These are phyloP conservation scores for Urochloa ruziziensis DNA, from an alignment of 176 grass and related monocot species.

Conservation along the genomic window DNA sequence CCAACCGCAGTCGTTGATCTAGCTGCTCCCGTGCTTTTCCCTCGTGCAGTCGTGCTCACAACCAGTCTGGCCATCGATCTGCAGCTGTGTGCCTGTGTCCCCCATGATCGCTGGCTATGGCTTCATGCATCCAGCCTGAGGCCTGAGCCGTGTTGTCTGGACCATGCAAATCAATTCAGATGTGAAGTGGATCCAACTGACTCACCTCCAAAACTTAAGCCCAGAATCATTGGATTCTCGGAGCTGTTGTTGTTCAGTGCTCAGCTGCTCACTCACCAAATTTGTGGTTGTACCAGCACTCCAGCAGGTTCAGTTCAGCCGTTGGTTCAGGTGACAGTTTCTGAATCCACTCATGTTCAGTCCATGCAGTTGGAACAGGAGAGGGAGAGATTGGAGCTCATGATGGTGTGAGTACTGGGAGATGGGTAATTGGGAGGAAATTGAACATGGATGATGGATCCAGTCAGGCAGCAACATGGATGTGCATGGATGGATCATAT, in stretches of 20 bases:
- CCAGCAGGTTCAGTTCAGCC: neutral
- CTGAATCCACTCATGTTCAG: neutral
- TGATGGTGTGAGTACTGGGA: neutral
- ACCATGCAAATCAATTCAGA: neutral
- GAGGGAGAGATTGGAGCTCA: neutral
- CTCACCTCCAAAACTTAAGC: neutral
- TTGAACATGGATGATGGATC: neutral
- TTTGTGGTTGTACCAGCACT: neutral
- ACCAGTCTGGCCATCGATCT: neutral
- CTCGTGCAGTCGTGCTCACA: neutral
- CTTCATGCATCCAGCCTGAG: slow-evolving; percentile 3
- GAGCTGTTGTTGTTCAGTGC: neutral
- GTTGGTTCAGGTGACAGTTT: neutral
- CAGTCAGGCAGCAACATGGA: neutral
- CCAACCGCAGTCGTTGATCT: neutral
- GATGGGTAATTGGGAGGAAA: neutral
- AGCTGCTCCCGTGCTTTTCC: neutral
- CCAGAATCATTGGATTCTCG: neutral
- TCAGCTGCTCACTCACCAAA: neutral
- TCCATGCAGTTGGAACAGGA: neutral
- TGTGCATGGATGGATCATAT: neutral
- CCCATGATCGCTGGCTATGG: neutral
- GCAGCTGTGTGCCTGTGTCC: neutral
- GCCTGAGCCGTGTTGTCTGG: neutral
- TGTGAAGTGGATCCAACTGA: slow-evolving; percentile 14